These are phyloP conservation scores for Eremothecium gossypii DNA, from an alignment of 1,139 yeast genomes.

Conservation along the genomic window DNA sequence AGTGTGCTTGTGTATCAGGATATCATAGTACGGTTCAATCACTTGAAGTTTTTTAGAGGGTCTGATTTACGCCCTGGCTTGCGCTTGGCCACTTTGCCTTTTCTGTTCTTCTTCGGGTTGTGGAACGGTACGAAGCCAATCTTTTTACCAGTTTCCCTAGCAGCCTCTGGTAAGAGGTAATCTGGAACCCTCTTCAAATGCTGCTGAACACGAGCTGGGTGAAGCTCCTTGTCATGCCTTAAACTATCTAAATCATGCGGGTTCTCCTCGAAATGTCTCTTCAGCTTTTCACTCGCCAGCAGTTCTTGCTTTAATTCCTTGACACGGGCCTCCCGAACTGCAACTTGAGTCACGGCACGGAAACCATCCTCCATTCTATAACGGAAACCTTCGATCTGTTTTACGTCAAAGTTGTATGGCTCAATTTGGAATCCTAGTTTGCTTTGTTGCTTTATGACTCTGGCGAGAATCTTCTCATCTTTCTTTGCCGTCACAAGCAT, in stretches of 20 bases:
- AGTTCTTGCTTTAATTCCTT: constrained; percentile 84
- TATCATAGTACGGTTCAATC: constrained; percentile 4
- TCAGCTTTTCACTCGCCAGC: constrained; percentile 78
- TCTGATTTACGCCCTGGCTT: constrained; percentile 43
- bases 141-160: constrained; percentile 49
- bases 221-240: constrained; percentile 86
- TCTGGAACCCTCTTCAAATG: constrained; percentile 91
- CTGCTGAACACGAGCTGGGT: constrained; percentile 71
- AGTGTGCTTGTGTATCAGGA: too few species aligned
- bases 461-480: constrained; percentile 76
- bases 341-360: constrained; percentile 83
- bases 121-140: constrained; percentile 74
- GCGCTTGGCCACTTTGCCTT: constrained; percentile 35
- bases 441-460: constrained; percentile 70
- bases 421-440: constrained; percentile 62
- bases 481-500: constrained; percentile 58
- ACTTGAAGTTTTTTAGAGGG: constrained; percentile 58
- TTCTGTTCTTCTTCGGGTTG: constrained; percentile 41
- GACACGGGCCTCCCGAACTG: constrained; percentile 88
- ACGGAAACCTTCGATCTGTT: constrained; percentile 90
- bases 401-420: constrained; percentile 87
- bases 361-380: constrained; percentile 97
- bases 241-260: constrained; percentile 88
- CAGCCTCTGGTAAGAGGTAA: constrained; percentile 76
- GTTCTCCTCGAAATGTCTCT: constrained; percentile 92